A percentile compares a stretch with the other conserved stretches of the same genome.
These are phyloP conservation scores for Rhizoclosmatium globosum DNA, from an alignment of 192 early-diverging fungal genomes.

Conservation along the genomic window DNA sequence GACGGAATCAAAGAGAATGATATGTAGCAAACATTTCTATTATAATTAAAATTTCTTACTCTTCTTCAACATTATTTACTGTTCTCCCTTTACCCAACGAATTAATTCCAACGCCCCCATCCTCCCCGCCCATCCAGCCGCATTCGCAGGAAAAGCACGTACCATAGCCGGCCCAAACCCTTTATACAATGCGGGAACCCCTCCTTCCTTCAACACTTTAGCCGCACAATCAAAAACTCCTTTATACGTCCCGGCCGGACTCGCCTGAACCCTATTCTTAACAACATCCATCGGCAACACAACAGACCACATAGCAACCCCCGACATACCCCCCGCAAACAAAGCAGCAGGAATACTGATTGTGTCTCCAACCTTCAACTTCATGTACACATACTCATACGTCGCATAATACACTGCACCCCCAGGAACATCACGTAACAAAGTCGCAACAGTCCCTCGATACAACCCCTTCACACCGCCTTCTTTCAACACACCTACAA, in stretches of 20 bases:
- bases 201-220: slow-evolving; percentile 76
- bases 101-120: slow-evolving; percentile 31
- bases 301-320: slow-evolving; percentile 91
- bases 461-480: slow-evolving; percentile 82
- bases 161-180: slow-evolving; percentile 83
- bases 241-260: slow-evolving; percentile 74
- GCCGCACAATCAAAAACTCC: slow-evolving; percentile 61
- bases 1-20: no score
- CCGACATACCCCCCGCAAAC: slow-evolving; percentile 90
- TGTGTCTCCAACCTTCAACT: slow-evolving; percentile 63
- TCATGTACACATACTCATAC: slow-evolving; percentile 66
- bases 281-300: slow-evolving; percentile 80
- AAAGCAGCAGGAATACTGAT: slow-evolving; percentile 74
- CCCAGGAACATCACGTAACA: slow-evolving; percentile 85
- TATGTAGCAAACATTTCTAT: no score
- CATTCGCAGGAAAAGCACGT: slow-evolving; percentile 67
- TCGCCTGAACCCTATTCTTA: slow-evolving; percentile 76
- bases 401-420: slow-evolving; percentile 89
- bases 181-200: slow-evolving; percentile 69
- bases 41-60: no score
- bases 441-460: slow-evolving; percentile 86
- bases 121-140: slow-evolving; percentile 22
- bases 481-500: slow-evolving; percentile 74
- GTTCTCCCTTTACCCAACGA: neutral
- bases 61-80: no score